phyloP scores from a whole-genome alignment of 2,329 filamentous ascomycete genomes.

The Ascochyta rabiei region DNA sequence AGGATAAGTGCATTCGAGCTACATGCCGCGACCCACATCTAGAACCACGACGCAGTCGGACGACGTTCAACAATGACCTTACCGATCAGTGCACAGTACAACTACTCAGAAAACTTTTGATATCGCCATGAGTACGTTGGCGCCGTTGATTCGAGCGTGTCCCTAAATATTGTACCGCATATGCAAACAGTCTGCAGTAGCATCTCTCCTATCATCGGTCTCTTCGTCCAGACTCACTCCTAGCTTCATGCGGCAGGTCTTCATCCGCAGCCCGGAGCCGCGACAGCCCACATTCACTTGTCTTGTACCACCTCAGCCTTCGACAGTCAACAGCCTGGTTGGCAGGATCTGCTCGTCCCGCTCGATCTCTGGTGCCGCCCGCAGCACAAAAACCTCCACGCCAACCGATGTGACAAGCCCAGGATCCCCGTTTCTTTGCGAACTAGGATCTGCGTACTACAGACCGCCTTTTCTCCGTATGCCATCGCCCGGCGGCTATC shows the following conservation, averaged over 20 bases:
- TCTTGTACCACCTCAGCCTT: constrained; percentile 1
- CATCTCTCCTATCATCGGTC: background rate
- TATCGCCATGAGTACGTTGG: background rate
- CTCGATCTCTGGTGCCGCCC: constrained; percentile 8
- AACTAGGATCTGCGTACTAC: constrained; percentile 4
- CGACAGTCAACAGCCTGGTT: constrained; percentile 1
- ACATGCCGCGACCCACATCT: background rate
- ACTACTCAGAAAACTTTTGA: background rate
- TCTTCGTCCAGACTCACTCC: background rate
- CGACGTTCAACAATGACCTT: background rate
- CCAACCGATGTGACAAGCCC: constrained; percentile 5
- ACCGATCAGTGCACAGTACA: background rate
- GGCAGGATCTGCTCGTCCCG: background rate
- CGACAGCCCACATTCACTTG: background rate
- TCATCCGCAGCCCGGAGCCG: constrained; percentile 6
- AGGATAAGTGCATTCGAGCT: background rate
- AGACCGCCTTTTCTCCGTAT: constrained; percentile 10
- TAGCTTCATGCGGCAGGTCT: constrained; percentile 8
- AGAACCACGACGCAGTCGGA: background rate
- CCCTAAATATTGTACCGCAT: background rate
- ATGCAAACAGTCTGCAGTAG: background rate
- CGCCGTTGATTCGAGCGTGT: background rate
- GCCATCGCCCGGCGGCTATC: constrained; percentile 6
- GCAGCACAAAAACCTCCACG: constrained; percentile 1
- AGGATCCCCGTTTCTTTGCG: background rate